Percentiles rank a stretch among this genome's conserved stretches.
phyloP scores from a whole-genome alignment of 305 asterid species.

The Andrographis paniculata region DNA sequence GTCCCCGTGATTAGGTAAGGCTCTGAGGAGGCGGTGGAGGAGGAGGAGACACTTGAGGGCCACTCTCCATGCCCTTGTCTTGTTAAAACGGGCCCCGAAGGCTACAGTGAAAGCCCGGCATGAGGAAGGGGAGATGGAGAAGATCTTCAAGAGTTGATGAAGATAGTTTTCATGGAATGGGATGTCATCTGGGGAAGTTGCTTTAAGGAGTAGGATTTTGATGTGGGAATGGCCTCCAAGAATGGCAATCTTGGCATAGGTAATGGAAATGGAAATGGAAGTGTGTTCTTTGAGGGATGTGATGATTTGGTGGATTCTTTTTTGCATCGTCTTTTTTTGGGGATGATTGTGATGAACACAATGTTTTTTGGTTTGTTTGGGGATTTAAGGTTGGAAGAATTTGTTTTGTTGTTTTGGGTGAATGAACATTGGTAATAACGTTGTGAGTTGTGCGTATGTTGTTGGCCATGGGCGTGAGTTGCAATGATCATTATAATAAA shows the following conservation, averaged over 20 bases:
- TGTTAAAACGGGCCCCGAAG: conserved; percentile 35
- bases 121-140: conserved; percentile 43
- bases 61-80: conserved; percentile 54
- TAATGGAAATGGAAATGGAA: conserved; percentile 34
- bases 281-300: conserved; percentile 38
- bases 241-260: conserved; percentile 58
- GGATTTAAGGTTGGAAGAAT: too few relatives aligned
- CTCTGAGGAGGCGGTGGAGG: conserved; percentile 53
- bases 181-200: conserved; percentile 56
- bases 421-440: too few relatives aligned
- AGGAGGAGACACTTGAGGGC: conserved; percentile 68
- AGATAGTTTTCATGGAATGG: conserved; percentile 45
- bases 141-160: conserved; percentile 35
- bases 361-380: too few relatives aligned
- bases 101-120: conserved; percentile 30
- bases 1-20: conserved; percentile 28
- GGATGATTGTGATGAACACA: too few relatives aligned
- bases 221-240: conserved; percentile 53
- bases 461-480: too few relatives aligned
- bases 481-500: too few relatives aligned
- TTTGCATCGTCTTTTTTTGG: conserved; percentile 32
- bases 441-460: too few relatives aligned
- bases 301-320: conserved; percentile 31
- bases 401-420: too few relatives aligned
- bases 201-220: conserved; percentile 39